Evolutionary conservation across 2,329 filamentous ascomycete species (phyloP).

Genomic region (Sporothrix brunneoviolacea): DNA sequence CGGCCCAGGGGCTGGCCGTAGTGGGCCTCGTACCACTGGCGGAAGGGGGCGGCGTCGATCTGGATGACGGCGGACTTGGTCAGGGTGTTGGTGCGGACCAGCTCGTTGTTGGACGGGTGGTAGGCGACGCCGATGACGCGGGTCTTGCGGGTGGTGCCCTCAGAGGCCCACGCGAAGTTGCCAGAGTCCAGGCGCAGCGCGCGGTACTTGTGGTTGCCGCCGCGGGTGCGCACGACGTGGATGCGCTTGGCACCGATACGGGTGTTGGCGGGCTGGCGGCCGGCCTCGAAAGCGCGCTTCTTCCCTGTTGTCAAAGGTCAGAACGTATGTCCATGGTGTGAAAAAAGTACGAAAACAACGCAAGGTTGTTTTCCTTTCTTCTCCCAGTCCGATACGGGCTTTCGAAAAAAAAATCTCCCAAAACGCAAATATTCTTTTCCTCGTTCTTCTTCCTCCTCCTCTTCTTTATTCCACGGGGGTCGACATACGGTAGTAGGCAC

Average conservation of each 20-base stretch:
- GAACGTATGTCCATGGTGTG: conserved; percentile 55
- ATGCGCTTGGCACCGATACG: conserved; percentile 70
- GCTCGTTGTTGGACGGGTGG: conserved; percentile 99
- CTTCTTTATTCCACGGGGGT: conserved; percentile 22
- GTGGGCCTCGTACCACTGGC: conserved; percentile 99
- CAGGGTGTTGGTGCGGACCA: conserved; percentile 99
- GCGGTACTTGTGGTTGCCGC: conserved; percentile 99
- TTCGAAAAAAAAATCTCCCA: conserved; percentile 39
- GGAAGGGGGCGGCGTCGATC: conserved; percentile 97
- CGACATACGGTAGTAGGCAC: conserved; percentile 77
- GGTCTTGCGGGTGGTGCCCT: conserved; percentile 97
- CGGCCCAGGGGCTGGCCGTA: conserved; percentile 88
- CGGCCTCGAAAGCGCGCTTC: conserved; percentile 99
- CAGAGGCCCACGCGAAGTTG: conserved; percentile 99
- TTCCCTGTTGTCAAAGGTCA: conserved; percentile 73
- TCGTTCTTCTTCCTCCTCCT: conserved; percentile 1
- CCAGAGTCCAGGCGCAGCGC: conserved; percentile 96
- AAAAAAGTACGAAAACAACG: conserved; percentile 1
- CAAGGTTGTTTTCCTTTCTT: conserved; percentile 2
- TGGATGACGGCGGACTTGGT: conserved; percentile 98
- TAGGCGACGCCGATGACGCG: conserved; percentile 97
- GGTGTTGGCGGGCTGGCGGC: conserved; percentile 98
- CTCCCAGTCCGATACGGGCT: conserved; percentile 53
- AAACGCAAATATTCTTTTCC: neutral
- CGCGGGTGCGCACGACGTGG: conserved; percentile 36